phyloP scores from a whole-genome alignment of 371 early-diverging fungal species.

The Actinomucor elegans region DNA sequence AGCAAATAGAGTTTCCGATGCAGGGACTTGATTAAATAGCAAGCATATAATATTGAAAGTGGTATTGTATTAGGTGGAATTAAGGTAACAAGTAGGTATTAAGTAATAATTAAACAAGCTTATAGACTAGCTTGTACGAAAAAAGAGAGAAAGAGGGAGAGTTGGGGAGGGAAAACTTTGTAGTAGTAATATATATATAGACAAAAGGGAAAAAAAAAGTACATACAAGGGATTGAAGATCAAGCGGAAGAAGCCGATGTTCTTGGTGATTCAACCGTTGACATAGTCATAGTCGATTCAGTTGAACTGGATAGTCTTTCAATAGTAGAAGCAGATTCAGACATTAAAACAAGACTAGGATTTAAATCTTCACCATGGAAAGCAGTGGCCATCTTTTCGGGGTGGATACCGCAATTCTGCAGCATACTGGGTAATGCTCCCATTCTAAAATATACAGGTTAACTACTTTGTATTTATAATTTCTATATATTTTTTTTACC shows the following conservation, averaged over 20 bases:
- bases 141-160: neutral
- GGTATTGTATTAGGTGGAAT: too few species aligned
- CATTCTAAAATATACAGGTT: constrained; percentile 21
- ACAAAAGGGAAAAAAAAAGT: too few species aligned
- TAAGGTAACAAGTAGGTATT: neutral
- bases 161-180: neutral
- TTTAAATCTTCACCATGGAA: constrained; percentile 21
- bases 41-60: too few species aligned
- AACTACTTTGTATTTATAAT: neutral
- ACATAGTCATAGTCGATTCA: constrained; percentile 27
- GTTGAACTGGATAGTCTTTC: constrained; percentile 27
- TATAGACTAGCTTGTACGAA: neutral
- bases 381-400: constrained; percentile 20
- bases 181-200: constrained; percentile 2
- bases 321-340: constrained; percentile 7
- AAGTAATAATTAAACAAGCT: neutral
- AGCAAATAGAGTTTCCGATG: too few species aligned
- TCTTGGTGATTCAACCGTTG: constrained; percentile 17
- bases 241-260: constrained; percentile 15
- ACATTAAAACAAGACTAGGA: constrained; percentile 2
- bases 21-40: too few species aligned
- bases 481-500: constrained; percentile 16
- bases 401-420: constrained; percentile 22
- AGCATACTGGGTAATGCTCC: constrained; percentile 31
- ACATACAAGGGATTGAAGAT: neutral